Evolutionary conservation across 2,329 filamentous ascomycete species (phyloP).

Genomic region (Venturia asperata): DNA sequence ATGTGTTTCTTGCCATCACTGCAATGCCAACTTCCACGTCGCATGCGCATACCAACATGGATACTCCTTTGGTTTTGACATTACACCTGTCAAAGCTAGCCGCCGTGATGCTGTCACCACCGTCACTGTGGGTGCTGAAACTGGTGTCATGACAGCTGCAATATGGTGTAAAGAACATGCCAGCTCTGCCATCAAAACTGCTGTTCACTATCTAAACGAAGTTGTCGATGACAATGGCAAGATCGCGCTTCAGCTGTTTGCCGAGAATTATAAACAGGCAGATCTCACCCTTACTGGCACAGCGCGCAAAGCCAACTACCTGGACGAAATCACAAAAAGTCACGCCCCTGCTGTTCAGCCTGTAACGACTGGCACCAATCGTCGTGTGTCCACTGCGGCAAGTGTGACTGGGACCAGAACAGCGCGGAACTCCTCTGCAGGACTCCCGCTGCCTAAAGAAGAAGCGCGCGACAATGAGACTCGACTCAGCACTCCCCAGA

Average conservation of each 20-base stretch:
- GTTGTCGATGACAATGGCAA: slow-evolving; percentile 61
- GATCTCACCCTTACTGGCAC: slow-evolving; percentile 86
- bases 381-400: slow-evolving; percentile 37
- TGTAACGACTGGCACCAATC: slow-evolving; percentile 25
- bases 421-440: slow-evolving; percentile 26
- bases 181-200: slow-evolving; percentile 50
- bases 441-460: slow-evolving; percentile 33
- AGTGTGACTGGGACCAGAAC: slow-evolving; percentile 29
- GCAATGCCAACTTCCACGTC: slow-evolving; percentile 67
- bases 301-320: slow-evolving; percentile 80
- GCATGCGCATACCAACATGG: slow-evolving; percentile 81
- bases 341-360: slow-evolving; percentile 31
- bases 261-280: slow-evolving; percentile 87
- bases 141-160: slow-evolving; percentile 72
- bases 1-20: slow-evolving; percentile 75
- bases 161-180: slow-evolving; percentile 89
- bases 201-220: slow-evolving; percentile 74
- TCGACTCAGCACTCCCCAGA: slow-evolving; percentile 20
- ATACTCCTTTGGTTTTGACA: slow-evolving; percentile 81
- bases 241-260: slow-evolving; percentile 79
- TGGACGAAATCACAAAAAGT: slow-evolving; percentile 56
- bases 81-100: slow-evolving; percentile 82
- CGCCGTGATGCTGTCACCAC: slow-evolving; percentile 73
- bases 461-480: slow-evolving; percentile 29
- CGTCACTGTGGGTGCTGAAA: slow-evolving; percentile 69